Conservation (phyloP, 2,329 filamentous ascomycete genomes). For the Scolecobasidium constrictum region DNA sequence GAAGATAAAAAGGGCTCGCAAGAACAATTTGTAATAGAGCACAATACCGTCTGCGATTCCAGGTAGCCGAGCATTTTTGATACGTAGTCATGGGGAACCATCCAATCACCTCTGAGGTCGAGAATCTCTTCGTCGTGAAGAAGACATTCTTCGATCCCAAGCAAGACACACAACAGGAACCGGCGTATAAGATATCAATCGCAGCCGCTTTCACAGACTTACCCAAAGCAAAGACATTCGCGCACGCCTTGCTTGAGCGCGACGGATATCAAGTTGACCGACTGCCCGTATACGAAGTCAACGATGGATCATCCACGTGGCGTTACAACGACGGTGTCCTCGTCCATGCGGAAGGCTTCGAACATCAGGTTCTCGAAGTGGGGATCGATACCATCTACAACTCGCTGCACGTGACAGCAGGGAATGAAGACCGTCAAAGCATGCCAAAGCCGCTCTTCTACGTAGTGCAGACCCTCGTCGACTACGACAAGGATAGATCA, state of each 20-base stretch:
- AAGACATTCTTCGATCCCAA: not conserved
- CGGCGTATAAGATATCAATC: not conserved
- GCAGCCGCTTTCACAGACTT: not conserved
- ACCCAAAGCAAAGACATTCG: not conserved
- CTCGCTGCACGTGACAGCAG: not conserved
- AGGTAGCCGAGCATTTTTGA: too few relatives aligned
- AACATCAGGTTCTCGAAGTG: not conserved
- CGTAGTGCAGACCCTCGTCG: not conserved
- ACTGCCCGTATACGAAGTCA: not conserved
- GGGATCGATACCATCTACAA: not conserved
- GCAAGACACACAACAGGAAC: not conserved
- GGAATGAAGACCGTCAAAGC: not conserved
- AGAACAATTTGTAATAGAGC: too few relatives aligned
- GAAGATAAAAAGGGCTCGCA: too few relatives aligned
- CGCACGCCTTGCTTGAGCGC: not conserved
- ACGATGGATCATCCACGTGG: not conserved
- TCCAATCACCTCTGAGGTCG: too few relatives aligned
- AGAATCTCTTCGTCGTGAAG: slow-evolving; percentile 1
- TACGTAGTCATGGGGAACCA: too few relatives aligned
- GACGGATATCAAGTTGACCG: not conserved
- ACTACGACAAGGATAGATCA: not conserved
- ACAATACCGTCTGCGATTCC: too few relatives aligned
- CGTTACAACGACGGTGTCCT: not conserved
- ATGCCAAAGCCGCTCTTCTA: not conserved
- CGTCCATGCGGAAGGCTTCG: not conserved